A percentile compares a stretch with the other conserved stretches of the same genome.
Evolutionary conservation across 768 basidiomycete species (phyloP).

Genomic region (Pisolithus tinctorius): DNA sequence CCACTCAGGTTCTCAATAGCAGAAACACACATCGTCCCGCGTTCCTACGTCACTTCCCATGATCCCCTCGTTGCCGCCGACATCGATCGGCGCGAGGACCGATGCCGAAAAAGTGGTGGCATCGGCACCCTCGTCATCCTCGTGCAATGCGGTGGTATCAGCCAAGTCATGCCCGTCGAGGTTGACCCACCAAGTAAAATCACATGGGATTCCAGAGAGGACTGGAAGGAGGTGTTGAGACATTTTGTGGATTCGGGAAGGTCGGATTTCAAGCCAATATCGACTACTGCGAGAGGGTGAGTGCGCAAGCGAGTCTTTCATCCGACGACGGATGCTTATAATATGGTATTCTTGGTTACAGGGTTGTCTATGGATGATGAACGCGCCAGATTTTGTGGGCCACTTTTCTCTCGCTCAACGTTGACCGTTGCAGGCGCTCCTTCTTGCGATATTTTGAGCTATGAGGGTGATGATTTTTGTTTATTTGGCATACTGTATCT

Average conservation of each 20-base stretch:
- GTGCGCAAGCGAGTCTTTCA: slow-evolving; percentile 18
- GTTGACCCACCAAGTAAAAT: slow-evolving; percentile 74
- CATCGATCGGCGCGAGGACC: slow-evolving; percentile 73
- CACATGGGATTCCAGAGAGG: slow-evolving; percentile 67
- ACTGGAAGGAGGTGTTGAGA: slow-evolving; percentile 63
- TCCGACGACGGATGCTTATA: slow-evolving; percentile 5
- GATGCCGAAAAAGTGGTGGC: slow-evolving; percentile 68
- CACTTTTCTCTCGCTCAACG: slow-evolving; percentile 12
- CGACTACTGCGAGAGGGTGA: slow-evolving; percentile 69
- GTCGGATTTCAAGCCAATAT: slow-evolving; percentile 79
- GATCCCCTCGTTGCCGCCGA: slow-evolving; percentile 73
- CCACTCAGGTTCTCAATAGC: slow-evolving; percentile 57
- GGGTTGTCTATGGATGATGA: slow-evolving; percentile 38
- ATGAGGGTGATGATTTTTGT: background rate
- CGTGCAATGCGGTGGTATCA: slow-evolving; percentile 68
- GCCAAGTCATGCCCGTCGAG: slow-evolving; percentile 84
- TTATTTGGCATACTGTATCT: slow-evolving; percentile 1
- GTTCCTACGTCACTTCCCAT: slow-evolving; percentile 54
- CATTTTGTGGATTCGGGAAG: slow-evolving; percentile 70
- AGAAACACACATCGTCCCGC: slow-evolving; percentile 64
- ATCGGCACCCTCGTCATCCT: slow-evolving; percentile 71
- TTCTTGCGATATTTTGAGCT: slow-evolving; percentile 2
- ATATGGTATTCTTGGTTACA: slow-evolving; percentile 8
- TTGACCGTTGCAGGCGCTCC: slow-evolving; percentile 23
- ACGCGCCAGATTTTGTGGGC: slow-evolving; percentile 3